Conservation (phyloP, 2,329 filamentous ascomycete species). For the Lasiodiplodia sp. region DNA sequence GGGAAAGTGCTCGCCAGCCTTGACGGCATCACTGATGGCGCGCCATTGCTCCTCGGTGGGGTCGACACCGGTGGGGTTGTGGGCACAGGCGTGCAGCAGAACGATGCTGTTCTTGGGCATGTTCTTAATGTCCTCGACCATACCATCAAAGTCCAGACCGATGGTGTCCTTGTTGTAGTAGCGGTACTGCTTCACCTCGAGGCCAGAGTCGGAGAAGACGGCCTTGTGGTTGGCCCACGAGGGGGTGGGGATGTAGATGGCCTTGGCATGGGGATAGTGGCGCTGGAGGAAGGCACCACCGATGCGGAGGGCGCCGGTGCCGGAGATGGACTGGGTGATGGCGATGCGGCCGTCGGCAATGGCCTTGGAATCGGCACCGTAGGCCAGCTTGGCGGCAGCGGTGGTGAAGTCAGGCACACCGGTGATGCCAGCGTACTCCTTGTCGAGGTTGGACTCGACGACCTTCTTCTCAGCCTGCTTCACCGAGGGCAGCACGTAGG, state of each 20-base stretch:
- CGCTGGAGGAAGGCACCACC: slow-evolving; percentile 91
- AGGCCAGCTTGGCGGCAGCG: slow-evolving; percentile 88
- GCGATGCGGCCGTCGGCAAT: slow-evolving; percentile 78
- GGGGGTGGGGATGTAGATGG: slow-evolving; percentile 94
- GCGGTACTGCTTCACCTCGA: slow-evolving; percentile 92
- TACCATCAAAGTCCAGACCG: slow-evolving; percentile 93
- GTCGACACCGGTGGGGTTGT: slow-evolving; percentile 97
- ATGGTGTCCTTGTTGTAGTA: slow-evolving; percentile 99
- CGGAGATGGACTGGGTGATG: slow-evolving; percentile 98
- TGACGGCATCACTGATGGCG: slow-evolving; percentile 85
- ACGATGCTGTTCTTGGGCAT: slow-evolving; percentile 88
- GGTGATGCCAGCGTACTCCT: slow-evolving; percentile 98
- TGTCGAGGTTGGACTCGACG: slow-evolving; percentile 79
- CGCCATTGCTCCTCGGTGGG: slow-evolving; percentile 91
- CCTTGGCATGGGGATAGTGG: slow-evolving; percentile 90
- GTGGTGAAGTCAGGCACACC: slow-evolving; percentile 94
- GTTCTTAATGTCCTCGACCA: slow-evolving; percentile 87
- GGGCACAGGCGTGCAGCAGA: slow-evolving; percentile 94
- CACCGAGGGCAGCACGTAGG: slow-evolving; percentile 95
- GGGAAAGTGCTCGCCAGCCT: slow-evolving; percentile 84
- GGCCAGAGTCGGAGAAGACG: slow-evolving; percentile 91
- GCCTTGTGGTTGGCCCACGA: slow-evolving; percentile 99
- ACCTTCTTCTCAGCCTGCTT: slow-evolving; percentile 87
- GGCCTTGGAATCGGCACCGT: slow-evolving; percentile 79
- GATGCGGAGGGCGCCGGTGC: slow-evolving; percentile 93